Base-by-base conservation (phyloP, 169 alveolate genomes). In the Cryptosporidium canis region DNA sequence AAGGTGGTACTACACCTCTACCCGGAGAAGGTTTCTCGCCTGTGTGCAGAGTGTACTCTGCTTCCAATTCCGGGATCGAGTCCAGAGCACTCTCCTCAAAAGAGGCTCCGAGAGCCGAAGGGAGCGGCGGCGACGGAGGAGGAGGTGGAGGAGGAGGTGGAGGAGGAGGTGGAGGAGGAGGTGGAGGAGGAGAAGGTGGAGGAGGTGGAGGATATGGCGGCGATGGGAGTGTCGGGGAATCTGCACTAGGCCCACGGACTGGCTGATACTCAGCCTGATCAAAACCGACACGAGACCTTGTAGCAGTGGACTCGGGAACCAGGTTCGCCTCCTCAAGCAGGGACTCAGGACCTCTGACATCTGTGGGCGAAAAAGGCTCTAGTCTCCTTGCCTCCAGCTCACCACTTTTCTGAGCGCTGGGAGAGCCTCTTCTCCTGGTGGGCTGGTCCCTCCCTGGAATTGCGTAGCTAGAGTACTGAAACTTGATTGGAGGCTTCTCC, bases 131-230 rank as follows among this genome's bases (percentile, higher is more conserved):
- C 9, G 66, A 45, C 44, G 43, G 58, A 21, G 31, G 67, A 6
- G 63, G 66, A 14, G 66, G 48, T 35, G 66, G 85, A 53, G 61
- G 85, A 21, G 64, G 64, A 53, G 31, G 7, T 53, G 64, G 64
- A 12, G 64, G 16, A n/a, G 64, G 16, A 21, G 64, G 16, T 14
- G 85, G 67, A 29, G 48, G 61, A 33, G 35, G 8, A 66, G 67
- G 61, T 31, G 85, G 85, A 14, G 43, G 43, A 4, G 43, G 83
- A 35, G 55, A 64, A 16, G 83, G 48, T 18, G 45, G 29, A 2
- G 47, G 83, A 18, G 66, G 56, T 12, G 83, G 83, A 39, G 83
- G 37, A 11, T 16, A 47, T n/a, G 90, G 71, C 9, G 71, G 48
- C 6, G 67, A 18, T 0, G 87, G 87, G 0, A 31, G 51, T 12